Conservation (phyloP, 176 grass and related monocot species). For the Ensete glaucum region DNA sequence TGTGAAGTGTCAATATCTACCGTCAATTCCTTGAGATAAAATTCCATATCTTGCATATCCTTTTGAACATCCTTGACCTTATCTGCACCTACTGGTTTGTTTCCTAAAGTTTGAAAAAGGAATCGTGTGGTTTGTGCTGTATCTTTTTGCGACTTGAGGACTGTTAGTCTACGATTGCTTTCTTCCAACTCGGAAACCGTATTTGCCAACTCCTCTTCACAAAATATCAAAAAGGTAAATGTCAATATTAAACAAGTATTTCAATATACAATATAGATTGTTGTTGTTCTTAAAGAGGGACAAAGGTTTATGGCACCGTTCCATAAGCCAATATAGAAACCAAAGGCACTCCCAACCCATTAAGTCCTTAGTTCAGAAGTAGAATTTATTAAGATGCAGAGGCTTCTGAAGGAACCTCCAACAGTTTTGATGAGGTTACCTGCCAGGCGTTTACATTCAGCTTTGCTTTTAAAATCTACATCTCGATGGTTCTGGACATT, state of each 20-base stretch:
- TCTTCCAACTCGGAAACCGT: slow-evolving; percentile 62
- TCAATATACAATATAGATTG: not conserved
- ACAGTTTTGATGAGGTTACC: slow-evolving; percentile 41
- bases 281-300: not conserved
- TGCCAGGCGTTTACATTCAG: slow-evolving; percentile 59
- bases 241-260: not conserved
- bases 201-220: slow-evolving; percentile 67
- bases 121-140: slow-evolving; percentile 44
- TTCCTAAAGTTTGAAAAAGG: slow-evolving; percentile 47
- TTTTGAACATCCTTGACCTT: slow-evolving; percentile 60
- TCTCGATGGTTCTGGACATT: slow-evolving; percentile 48
- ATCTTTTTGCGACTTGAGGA: slow-evolving; percentile 56
- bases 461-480: slow-evolving; percentile 37
- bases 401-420: slow-evolving; percentile 1
- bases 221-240: slow-evolving; percentile 25
- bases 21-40: slow-evolving; percentile 60
- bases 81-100: slow-evolving; percentile 42
- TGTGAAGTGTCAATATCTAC: slow-evolving; percentile 28
- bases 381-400: not conserved
- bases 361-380: not conserved
- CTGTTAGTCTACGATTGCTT: slow-evolving; percentile 47
- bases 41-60: slow-evolving; percentile 68
- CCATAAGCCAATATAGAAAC: not conserved
- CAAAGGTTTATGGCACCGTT: not conserved
- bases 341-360: not conserved